These are phyloP conservation scores for Rhizomucor pusillus DNA, from an alignment of 371 early-diverging fungal species.

Conservation along the genomic window DNA sequence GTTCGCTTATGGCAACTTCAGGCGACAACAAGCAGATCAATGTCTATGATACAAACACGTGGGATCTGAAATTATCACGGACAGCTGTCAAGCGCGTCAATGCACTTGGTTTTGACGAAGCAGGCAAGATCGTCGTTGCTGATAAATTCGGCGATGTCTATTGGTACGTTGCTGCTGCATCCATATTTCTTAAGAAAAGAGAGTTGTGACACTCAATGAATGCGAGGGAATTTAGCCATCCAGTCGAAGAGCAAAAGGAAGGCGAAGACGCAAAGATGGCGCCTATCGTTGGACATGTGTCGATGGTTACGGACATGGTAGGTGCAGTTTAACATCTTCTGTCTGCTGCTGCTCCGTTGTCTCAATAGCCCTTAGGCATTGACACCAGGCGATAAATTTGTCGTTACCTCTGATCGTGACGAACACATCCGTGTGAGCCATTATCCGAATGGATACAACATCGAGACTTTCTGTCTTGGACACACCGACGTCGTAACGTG, in stretches of 20 bases:
- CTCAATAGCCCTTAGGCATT: conserved; percentile 47
- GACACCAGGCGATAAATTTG: conserved; percentile 56
- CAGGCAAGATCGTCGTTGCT: conserved; percentile 68
- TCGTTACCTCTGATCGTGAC: conserved; percentile 94
- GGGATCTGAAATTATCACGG: conserved; percentile 56
- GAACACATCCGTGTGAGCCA: conserved; percentile 91
- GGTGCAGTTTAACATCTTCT: not conserved
- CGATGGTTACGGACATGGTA: conserved; percentile 88
- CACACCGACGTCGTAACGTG: conserved; percentile 80
- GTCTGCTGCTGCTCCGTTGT: not conserved
- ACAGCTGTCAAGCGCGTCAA: conserved; percentile 65
- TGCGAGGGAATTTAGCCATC: conserved; percentile 21
- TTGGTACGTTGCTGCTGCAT: conserved; percentile 39
- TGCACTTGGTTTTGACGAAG: conserved; percentile 62
- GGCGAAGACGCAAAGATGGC: conserved; percentile 45
- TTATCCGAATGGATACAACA: conserved; percentile 87
- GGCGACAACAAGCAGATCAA: conserved; percentile 73
- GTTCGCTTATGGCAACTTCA: conserved; percentile 57
- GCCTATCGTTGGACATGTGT: conserved; percentile 91
- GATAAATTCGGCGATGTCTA: conserved; percentile 97
- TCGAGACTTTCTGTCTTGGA: conserved; percentile 88
- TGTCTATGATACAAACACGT: conserved; percentile 66
- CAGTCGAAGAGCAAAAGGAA: conserved; percentile 18
- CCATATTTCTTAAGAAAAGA: not conserved
- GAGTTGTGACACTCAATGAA: no score